Evolutionary conservation across 768 basidiomycete species (phyloP), one percentile per base, ranked within the genome.

Genomic region (Filobasidium floriforme): DNA sequence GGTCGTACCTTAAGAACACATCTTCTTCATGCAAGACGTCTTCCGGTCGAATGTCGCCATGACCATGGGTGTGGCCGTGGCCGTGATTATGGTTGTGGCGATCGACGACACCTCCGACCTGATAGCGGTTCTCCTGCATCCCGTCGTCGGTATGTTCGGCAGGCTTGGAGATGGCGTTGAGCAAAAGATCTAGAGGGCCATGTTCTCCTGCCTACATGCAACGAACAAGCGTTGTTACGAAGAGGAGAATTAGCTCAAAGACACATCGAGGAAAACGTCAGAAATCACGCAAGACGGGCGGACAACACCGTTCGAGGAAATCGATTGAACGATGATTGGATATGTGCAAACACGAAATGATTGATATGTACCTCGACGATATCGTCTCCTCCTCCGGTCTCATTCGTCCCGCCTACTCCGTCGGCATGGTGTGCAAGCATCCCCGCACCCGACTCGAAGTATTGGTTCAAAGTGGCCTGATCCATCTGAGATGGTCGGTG

Each of bases 131-230:
- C 61, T 44, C 22, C 4, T 24, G 43, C 18, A 26, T 43, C 46
- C 46, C 49, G 46, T 29, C 51, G 29, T 29, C 49, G 4, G 46
- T 11, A 24, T n/a, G 24, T n/a, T 4, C 61, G 46, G 1, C 32
- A 11, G 41, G 61, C 22, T 66, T 70, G n/a, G 68, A 62, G 55
- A 76, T 75, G n/a, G 75, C 75, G 44, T 76, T 74, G 60, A 76
- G 66, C 32, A 76, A 68, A 10, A 76, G 65, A 66, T 75, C 73
- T 40, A 76, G 65, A 0, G 75, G 73, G 2, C 61, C 61, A 57
- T 57, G 54, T 7, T 57, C n/a, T 22, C 15, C 46, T 15, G 15
- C 14, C 46, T 49, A 49, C 22, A 49, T 22, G 46, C 32, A 37
- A 9, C 32, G 32, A n/a, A 37, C 32, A 37, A 9, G 32, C 32